phyloP scores from a whole-genome alignment of 1,284 basidiomycete genomes.

The Kwoniella shivajii region DNA sequence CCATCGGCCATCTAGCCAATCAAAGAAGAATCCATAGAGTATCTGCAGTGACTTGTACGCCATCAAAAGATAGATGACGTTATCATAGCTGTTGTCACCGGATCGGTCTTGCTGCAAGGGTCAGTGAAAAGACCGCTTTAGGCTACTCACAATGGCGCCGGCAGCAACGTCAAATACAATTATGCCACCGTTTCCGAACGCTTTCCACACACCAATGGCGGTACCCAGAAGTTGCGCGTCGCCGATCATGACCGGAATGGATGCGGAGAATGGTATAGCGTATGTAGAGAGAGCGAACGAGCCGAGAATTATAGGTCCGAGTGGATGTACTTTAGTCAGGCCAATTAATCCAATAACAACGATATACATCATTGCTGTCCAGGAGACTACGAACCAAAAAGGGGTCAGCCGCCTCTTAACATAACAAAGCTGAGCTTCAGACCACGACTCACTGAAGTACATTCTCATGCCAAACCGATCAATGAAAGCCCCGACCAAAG shows the following conservation, averaged over 20 bases:
- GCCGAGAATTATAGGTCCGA: constrained; percentile 50
- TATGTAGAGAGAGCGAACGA: constrained; percentile 49
- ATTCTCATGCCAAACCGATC: constrained; percentile 46
- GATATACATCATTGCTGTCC: constrained; percentile 48
- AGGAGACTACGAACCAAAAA: constrained; percentile 19
- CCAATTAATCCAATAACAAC: constrained; percentile 53
- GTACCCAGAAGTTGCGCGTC: constrained; percentile 51
- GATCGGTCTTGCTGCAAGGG: constrained; percentile 43
- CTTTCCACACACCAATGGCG: constrained; percentile 55
- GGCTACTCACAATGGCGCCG: constrained; percentile 44
- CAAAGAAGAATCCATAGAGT: constrained; percentile 47
- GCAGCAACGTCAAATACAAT: constrained; percentile 52
- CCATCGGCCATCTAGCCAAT: constrained; percentile 39
- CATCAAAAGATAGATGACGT: constrained; percentile 55
- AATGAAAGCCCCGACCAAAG: constrained; percentile 47
- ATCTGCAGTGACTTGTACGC: constrained; percentile 53
- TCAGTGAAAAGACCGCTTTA: not conserved
- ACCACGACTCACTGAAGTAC: constrained; percentile 31
- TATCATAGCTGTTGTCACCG: constrained; percentile 41
- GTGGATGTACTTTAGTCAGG: constrained; percentile 51
- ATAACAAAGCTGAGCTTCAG: constrained; percentile 16
- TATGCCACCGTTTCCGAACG: constrained; percentile 32
- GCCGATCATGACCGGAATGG: constrained; percentile 54
- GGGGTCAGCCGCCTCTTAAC: constrained; percentile 8
- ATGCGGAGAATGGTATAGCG: constrained; percentile 52